Evolutionary conservation across 2,329 filamentous ascomycete species (phyloP).

Genomic region (Sclerotinia subarctica): DNA sequence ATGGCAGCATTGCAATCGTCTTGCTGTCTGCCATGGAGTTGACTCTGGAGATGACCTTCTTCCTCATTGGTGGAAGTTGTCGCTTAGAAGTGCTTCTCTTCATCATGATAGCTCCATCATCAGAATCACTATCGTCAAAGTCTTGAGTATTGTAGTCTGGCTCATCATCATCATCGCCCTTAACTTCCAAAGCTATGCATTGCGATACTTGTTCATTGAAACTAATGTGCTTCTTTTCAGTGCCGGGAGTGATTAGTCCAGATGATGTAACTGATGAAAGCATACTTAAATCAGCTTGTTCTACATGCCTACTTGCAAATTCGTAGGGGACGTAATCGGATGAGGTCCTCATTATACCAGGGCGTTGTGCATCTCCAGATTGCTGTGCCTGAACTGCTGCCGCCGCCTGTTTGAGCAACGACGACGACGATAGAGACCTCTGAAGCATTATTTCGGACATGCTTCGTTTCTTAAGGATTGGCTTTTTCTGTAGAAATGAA

Average conservation of each 20-base stretch:
- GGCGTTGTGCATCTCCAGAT: conserved; percentile 8
- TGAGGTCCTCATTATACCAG: conserved; percentile 34
- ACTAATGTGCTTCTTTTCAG: conserved; percentile 83
- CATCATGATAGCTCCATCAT: conserved; percentile 61
- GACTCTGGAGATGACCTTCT: conserved; percentile 41
- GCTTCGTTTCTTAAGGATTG: conserved; percentile 89
- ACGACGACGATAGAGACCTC: conserved; percentile 78
- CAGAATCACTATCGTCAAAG: conserved; percentile 58
- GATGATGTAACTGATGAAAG: conserved; percentile 69
- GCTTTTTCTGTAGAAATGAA: conserved; percentile 58
- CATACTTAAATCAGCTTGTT: conserved; percentile 44
- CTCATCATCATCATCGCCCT: conserved; percentile 72
- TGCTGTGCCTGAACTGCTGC: conserved; percentile 27
- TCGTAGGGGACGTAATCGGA: conserved; percentile 68
- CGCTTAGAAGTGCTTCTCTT: conserved; percentile 62
- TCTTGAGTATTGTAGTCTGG: conserved; percentile 36
- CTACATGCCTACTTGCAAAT: conserved; percentile 45
- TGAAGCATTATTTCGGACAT: conserved; percentile 94
- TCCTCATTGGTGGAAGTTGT: conserved; percentile 41
- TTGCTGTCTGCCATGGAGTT: conserved; percentile 58
- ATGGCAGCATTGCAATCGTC: conserved; percentile 65
- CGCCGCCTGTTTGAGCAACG: conserved; percentile 68
- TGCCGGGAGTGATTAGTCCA: conserved; percentile 56
- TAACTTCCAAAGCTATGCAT: conserved; percentile 88
- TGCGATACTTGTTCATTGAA: conserved; percentile 96